Evolutionary conservation across 1,284 basidiomycete genomes (phyloP).

Genomic region (Fomitiporia mediterranea): DNA sequence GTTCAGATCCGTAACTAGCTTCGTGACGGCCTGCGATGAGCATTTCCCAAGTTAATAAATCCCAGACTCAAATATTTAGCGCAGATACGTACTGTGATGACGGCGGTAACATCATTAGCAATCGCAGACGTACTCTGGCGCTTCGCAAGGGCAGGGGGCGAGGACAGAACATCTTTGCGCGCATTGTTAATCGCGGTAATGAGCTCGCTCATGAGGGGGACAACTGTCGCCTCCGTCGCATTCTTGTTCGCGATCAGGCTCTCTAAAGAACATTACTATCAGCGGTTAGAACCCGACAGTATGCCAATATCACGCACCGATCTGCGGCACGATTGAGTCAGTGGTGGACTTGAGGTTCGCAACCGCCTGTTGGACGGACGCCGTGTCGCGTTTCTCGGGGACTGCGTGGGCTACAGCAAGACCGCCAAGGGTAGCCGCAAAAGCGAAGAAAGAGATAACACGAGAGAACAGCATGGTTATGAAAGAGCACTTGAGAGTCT

Average conservation of each 20-base stretch:
- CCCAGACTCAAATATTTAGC: neutral
- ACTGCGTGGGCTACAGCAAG: conserved; percentile 1
- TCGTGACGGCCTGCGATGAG: conserved; percentile 11
- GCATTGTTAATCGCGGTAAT: conserved; percentile 27
- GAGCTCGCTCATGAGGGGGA: conserved; percentile 29
- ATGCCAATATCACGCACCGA: conserved; percentile 8
- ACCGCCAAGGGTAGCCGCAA: neutral
- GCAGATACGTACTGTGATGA: conserved; percentile 21
- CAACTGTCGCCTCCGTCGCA: conserved; percentile 25
- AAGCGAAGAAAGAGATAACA: conserved; percentile 6
- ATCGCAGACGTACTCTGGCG: conserved; percentile 28
- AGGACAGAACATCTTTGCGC: conserved; percentile 21
- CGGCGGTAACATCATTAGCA: conserved; percentile 26
- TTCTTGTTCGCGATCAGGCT: conserved; percentile 23
- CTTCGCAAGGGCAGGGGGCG: conserved; percentile 21
- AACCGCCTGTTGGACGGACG: conserved; percentile 3
- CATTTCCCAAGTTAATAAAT: neutral
- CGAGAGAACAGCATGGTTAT: conserved; percentile 14
- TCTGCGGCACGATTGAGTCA: conserved; percentile 6
- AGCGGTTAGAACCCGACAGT: neutral
- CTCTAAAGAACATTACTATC: conserved; percentile 17
- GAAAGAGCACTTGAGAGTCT: neutral
- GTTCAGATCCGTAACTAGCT: neutral
- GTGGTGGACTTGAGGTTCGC: conserved; percentile 9
- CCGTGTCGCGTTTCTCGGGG: neutral